Evolutionary conservation across 2,329 filamentous ascomycete species (phyloP).

Genomic region (Fusarium brachygibbosum): DNA sequence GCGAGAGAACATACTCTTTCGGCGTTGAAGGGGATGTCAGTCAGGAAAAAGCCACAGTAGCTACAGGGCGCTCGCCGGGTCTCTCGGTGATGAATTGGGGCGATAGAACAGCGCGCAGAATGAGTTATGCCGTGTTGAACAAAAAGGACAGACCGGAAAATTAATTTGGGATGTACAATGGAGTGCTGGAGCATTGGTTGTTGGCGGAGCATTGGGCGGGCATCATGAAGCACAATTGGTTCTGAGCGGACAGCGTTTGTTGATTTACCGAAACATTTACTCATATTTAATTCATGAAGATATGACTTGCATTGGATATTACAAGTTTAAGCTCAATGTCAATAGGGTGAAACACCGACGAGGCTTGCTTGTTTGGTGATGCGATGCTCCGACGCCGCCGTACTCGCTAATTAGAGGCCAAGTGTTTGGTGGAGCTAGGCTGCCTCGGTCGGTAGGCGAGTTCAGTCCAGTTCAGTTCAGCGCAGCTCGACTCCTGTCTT

Average conservation of each 20-base stretch:
- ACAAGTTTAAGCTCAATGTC: neutral
- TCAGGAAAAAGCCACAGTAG: conserved; percentile 39
- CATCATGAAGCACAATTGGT: conserved; percentile 8
- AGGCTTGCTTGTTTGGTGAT: neutral
- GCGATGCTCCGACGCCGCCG: conserved; percentile 1
- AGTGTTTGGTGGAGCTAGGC: conserved; percentile 35
- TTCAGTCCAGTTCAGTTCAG: neutral
- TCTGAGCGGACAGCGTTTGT: conserved; percentile 30
- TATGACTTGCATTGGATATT: conserved; percentile 1
- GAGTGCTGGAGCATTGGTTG: neutral
- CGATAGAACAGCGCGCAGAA: conserved; percentile 37
- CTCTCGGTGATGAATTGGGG: conserved; percentile 44
- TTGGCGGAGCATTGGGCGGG: conserved; percentile 9
- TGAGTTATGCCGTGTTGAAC: conserved; percentile 42
- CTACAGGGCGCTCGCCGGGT: conserved; percentile 40
- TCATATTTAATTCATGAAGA: conserved; percentile 29
- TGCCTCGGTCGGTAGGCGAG: no score
- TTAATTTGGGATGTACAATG: neutral
- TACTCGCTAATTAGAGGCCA: conserved; percentile 33
- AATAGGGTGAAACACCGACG: neutral
- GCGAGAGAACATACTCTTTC: conserved; percentile 44
- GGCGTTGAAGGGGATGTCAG: conserved; percentile 47
- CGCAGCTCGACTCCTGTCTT: conserved; percentile 2
- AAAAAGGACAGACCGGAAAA: conserved; percentile 26
- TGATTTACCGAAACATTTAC: conserved; percentile 5